Evolutionary conservation across 2,329 filamentous ascomycete genomes (phyloP), one percentile per base, ranked within the genome.

Genomic region (Clathrospora elynae): DNA sequence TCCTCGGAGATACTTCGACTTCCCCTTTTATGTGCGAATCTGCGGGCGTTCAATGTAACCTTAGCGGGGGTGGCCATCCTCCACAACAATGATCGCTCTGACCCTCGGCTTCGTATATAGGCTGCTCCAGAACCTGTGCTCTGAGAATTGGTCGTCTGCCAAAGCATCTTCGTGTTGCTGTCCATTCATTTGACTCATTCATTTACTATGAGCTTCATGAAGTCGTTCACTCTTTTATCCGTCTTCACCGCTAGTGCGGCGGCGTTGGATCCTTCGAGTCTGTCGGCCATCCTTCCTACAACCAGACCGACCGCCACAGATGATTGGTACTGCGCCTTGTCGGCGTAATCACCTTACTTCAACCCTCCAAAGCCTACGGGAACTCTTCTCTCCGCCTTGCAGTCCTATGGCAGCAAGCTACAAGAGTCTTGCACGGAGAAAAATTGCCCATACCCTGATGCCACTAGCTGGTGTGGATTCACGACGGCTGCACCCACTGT

Each of bases 181-280:
- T 23, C 25, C 35, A 23, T 17, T 37, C 24, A 9, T 30, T 37
- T 37, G 16, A 14, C 25, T 37, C 35, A 6, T 30, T 30, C 18
- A 23, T 30, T 23, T 12, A 37, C 35, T 17, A 37, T 37, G 26
- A 17, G n/a, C 16, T 30, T 37, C 17, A 20, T 22, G 16, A 13
- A 30, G 35, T 28, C 35, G 35, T 37, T 22, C 35, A 37, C 25
- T 37, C 18, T 37, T 29, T 30, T 37, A n/a, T 30, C 35, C 8
- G 16, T 37, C 35, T 24, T 37, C 10, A n/a, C 24, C n/a, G 12
- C 24, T 23, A 37, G 35, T 20, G 25, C 25, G 26, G 35, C 17
- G 18, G 35, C 35, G 11, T 22, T 37, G 10, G 35, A 37, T 30
- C 25, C 25, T 12, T 37, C 35, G 5, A 30, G 30, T 32, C 30